Conservation (phyloP, 2,329 filamentous ascomycete species). For the Colletotrichum costaricense region DNA sequence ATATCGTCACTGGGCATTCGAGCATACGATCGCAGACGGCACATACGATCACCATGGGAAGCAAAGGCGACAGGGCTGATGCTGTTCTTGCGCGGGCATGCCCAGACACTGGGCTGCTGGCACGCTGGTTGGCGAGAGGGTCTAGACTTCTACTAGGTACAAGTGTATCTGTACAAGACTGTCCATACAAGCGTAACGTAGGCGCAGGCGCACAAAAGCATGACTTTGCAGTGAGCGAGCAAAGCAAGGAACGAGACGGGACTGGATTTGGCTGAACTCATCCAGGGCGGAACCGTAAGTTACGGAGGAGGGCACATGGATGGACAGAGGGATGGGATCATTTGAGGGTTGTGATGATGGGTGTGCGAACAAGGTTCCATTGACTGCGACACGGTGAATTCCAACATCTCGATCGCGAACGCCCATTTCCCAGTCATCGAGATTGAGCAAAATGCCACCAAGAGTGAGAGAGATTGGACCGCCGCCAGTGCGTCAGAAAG, state of each 20-base stretch:
- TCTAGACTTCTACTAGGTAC: neutral
- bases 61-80: slow-evolving; percentile 17
- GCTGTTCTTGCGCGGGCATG: neutral
- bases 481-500: slow-evolving; percentile 29
- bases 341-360: neutral
- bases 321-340: neutral
- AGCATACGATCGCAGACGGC: slow-evolving; percentile 14
- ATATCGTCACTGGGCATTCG: slow-evolving; percentile 1
- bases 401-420: slow-evolving; percentile 36
- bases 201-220: neutral
- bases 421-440: slow-evolving; percentile 35
- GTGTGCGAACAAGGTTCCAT: neutral
- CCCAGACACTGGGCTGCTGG: too few relatives aligned
- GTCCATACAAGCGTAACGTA: neutral
- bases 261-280: neutral
- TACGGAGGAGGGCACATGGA: slow-evolving; percentile 13
- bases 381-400: slow-evolving; percentile 22
- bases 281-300: slow-evolving; percentile 15
- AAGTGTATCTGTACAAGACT: neutral
- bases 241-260: neutral
- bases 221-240: neutral
- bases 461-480: slow-evolving; percentile 13
- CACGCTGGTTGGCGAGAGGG: neutral
- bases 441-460: slow-evolving; percentile 35
- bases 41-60: slow-evolving; percentile 17